phyloP scores from a whole-genome alignment of 768 basidiomycete species.

The Hypholoma fasciculare region DNA sequence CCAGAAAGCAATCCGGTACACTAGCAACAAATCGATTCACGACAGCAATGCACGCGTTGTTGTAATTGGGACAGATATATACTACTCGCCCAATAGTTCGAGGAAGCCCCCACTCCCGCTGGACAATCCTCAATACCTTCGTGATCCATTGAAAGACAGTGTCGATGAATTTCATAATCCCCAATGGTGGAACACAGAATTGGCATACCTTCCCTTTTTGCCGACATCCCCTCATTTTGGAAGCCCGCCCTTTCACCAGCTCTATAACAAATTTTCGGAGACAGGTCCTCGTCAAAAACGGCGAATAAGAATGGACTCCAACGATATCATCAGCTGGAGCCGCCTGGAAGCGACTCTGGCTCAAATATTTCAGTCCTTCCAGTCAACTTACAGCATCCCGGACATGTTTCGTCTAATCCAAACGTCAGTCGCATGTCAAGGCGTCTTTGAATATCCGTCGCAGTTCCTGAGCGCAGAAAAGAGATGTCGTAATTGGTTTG shows the following conservation, averaged over 20 bases:
- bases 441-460: not conserved
- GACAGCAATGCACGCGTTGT: not conserved
- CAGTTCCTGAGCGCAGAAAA: not conserved
- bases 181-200: not conserved
- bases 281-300: too few species aligned
- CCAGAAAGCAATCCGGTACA: not conserved
- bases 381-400: not conserved
- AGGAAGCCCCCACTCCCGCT: not conserved
- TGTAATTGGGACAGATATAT: not conserved
- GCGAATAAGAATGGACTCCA: too few species aligned
- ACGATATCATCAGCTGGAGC: not conserved
- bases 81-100: not conserved
- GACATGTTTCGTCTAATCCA: not conserved
- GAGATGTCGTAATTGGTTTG: not conserved
- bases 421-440: not conserved
- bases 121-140: not conserved
- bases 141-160: not conserved
- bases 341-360: not conserved
- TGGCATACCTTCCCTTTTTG: not conserved
- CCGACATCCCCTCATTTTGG: not conserved
- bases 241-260: not conserved
- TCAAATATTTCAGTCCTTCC: not conserved
- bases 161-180: not conserved
- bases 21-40: not conserved
- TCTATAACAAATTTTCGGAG: too few species aligned